A percentile compares a stretch with the other conserved stretches of the same genome.
Conservation (phyloP, 1,284 basidiomycete genomes). For the Psilocybe mexicana region DNA sequence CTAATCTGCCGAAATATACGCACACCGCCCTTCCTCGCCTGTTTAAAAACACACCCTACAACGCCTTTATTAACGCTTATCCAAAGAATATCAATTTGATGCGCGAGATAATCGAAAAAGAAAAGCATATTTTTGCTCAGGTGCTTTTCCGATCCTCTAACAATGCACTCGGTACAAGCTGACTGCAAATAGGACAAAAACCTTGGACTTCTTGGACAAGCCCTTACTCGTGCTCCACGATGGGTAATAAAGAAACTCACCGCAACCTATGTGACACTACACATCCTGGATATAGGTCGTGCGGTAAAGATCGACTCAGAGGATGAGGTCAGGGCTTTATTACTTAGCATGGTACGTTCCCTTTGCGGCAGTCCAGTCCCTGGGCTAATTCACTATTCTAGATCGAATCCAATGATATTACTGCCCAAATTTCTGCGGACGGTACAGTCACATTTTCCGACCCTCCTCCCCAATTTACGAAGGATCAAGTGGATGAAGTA, state of each 20-base stretch:
- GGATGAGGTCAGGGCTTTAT: slow-evolving; percentile 55
- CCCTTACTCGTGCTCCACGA: slow-evolving; percentile 64
- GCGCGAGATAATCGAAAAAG: slow-evolving; percentile 49
- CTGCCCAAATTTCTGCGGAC: slow-evolving; percentile 60
- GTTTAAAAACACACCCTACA: slow-evolving; percentile 66
- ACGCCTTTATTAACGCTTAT: slow-evolving; percentile 61
- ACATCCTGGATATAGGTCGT: slow-evolving; percentile 66
- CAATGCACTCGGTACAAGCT: not conserved
- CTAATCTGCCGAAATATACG: slow-evolving; percentile 69
- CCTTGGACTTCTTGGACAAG: slow-evolving; percentile 65
- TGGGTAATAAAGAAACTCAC: slow-evolving; percentile 79
- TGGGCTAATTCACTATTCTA: slow-evolving; percentile 25
- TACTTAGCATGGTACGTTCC: slow-evolving; percentile 68
- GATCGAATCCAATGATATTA: slow-evolving; percentile 72
- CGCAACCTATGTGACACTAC: slow-evolving; percentile 74
- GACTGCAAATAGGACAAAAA: slow-evolving; percentile 60
- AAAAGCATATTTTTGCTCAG: slow-evolving; percentile 48
- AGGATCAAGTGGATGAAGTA: slow-evolving; percentile 64
- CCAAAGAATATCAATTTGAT: slow-evolving; percentile 50
- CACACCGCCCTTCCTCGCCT: slow-evolving; percentile 53
- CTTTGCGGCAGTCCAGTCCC: not conserved
- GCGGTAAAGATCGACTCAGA: slow-evolving; percentile 57
- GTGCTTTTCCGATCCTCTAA: slow-evolving; percentile 35
- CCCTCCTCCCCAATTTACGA: slow-evolving; percentile 58
- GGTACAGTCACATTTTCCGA: slow-evolving; percentile 76